Conservation (phyloP, 2,329 filamentous ascomycete genomes). For the Metarhizium humberi region DNA sequence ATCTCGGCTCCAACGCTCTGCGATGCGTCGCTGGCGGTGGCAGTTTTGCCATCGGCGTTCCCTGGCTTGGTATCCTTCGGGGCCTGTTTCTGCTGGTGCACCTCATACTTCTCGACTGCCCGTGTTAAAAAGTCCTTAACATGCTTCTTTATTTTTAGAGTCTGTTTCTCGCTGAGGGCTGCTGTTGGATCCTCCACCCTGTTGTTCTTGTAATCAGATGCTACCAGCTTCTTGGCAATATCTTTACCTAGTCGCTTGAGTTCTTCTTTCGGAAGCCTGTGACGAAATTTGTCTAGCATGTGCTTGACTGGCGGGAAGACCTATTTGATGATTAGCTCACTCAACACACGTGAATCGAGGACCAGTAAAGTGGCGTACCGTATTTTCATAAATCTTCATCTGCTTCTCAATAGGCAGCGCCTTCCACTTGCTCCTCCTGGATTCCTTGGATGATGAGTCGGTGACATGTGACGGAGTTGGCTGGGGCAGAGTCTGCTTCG, state of each 20-base stretch:
- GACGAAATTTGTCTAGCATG: constrained; percentile 76
- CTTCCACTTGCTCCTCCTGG: constrained; percentile 63
- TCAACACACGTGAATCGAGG: constrained; percentile 3
- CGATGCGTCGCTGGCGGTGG: constrained; percentile 10
- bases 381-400: constrained; percentile 91
- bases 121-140: constrained; percentile 83
- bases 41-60: constrained; percentile 9
- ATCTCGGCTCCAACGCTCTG: constrained; percentile 13
- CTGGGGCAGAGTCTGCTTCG: constrained; percentile 44
- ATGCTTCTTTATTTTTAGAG: constrained; percentile 72
- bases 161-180: constrained; percentile 64
- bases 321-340: constrained; percentile 32
- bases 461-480: constrained; percentile 49
- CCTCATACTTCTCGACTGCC: constrained; percentile 65
- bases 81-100: constrained; percentile 51
- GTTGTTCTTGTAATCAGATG: constrained; percentile 83
- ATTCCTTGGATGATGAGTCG: constrained; percentile 44
- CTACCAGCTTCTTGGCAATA: constrained; percentile 79
- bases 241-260: constrained; percentile 54
- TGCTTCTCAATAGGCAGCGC: constrained; percentile 69
- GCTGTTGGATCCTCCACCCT: constrained; percentile 72
- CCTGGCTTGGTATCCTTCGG: neutral
- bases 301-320: constrained; percentile 78
- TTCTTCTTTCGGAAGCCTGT: constrained; percentile 76
- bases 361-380: constrained; percentile 46